Conservation (phyloP, 169 alveolate species). For the Eimeria nieschulzi region DNA sequence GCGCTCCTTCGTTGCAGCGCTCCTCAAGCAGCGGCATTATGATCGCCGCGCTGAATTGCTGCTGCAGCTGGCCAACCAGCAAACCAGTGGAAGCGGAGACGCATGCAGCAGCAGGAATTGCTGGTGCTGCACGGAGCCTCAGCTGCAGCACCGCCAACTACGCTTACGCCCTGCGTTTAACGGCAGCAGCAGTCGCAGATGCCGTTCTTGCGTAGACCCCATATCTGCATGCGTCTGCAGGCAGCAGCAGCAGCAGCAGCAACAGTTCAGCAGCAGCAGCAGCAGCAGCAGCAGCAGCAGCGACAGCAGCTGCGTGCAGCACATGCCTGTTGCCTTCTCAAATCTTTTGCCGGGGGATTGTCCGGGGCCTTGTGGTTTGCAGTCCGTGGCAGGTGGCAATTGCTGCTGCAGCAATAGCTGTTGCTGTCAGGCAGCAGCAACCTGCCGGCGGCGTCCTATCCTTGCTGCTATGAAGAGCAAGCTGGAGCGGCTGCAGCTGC, state of each 20-base stretch:
- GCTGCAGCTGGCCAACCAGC: slow-evolving; percentile 13
- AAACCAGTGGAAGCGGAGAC: too few relatives aligned
- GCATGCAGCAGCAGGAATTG: slow-evolving; percentile 12
- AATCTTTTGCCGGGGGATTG: not conserved
- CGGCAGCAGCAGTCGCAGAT: not conserved
- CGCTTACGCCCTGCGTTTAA: not conserved
- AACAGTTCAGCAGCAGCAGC: too few relatives aligned
- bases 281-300: slow-evolving; percentile 44
- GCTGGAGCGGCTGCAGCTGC: slow-evolving; percentile 51
- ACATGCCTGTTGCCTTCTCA: not conserved
- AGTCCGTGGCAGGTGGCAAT: not conserved
- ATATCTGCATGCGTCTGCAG: not conserved
- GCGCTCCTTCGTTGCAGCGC: slow-evolving; percentile 17
- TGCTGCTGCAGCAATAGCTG: slow-evolving; percentile 6
- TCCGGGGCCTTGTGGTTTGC: too few relatives aligned
- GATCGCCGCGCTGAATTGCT: not conserved
- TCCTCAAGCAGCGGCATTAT: not conserved
- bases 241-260: slow-evolving; percentile 19
- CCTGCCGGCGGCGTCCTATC: not conserved
- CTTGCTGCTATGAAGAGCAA: slow-evolving; percentile 39
- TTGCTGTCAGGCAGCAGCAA: not conserved
- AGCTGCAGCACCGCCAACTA: not conserved
- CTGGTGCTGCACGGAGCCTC: slow-evolving; percentile 4
- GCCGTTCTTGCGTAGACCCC: not conserved
- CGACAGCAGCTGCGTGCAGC: slow-evolving; percentile 15